These are phyloP conservation scores for Colletotrichum sp. DNA, from an alignment of 2,329 filamentous ascomycete genomes.

Conservation along the genomic window DNA sequence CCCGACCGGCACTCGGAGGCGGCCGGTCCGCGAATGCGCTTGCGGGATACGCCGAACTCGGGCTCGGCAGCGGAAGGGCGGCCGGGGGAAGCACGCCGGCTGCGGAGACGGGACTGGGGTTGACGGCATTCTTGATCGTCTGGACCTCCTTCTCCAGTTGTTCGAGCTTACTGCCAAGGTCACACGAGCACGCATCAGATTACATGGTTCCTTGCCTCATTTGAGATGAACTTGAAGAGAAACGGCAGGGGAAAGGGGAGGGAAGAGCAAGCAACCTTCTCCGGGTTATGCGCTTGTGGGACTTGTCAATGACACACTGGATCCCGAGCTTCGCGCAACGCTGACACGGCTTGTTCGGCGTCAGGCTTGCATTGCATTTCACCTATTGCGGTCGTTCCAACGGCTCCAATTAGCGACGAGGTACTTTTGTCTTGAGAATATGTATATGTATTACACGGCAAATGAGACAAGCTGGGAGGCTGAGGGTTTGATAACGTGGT, in stretches of 20 bases:
- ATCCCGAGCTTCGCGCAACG: constrained; percentile 49
- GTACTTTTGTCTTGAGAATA: not conserved
- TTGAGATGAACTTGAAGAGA: not conserved
- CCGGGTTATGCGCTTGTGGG: constrained; percentile 50
- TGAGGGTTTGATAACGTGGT: not conserved
- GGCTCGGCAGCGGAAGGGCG: constrained; percentile 29
- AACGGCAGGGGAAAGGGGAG: not conserved
- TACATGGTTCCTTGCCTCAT: not conserved
- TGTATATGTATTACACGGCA: not conserved
- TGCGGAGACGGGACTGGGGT: constrained; percentile 23
- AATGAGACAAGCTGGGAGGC: not conserved
- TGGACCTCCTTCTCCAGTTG: constrained; percentile 28
- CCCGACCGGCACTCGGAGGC: constrained; percentile 11
- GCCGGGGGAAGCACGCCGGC: not conserved
- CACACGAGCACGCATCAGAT: constrained; percentile 1
- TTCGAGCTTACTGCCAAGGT: constrained; percentile 53
- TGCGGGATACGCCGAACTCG: constrained; percentile 26
- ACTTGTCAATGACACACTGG: constrained; percentile 50
- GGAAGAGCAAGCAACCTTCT: constrained; percentile 38
- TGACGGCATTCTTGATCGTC: constrained; percentile 37
- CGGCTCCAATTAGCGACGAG: not conserved
- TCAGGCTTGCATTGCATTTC: constrained; percentile 45
- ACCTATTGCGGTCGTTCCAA: constrained; percentile 36
- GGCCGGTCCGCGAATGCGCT: constrained; percentile 24
- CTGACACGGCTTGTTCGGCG: constrained; percentile 45